Evolutionary conservation across 106 monocot species (phyloP), one percentile per base, ranked within the genome.

Genomic region (Acorus calamus): DNA sequence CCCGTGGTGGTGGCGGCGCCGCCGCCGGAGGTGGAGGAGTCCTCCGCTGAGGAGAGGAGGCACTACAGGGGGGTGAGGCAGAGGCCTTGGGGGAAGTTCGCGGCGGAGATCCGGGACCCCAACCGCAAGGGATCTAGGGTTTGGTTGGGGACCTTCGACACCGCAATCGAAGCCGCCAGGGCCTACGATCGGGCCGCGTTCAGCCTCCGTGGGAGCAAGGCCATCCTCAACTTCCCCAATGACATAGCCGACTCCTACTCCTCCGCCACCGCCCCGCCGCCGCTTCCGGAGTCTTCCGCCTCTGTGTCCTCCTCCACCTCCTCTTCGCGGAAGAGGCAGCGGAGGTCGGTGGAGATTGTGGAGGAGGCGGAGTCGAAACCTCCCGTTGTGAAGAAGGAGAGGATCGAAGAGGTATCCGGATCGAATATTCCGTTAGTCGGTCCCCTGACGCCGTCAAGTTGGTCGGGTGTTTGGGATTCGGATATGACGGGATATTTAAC

Each of bases 201-300:
- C 70, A 50, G 61, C 73, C 78, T 86, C 78, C 73, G 86, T 6
- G 81, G 86, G 0, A 61, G 73, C 71, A 86, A 76, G 60, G 86
- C 86, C 42, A 86, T 86, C 56, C 76, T 82, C 45, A 86, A 86
- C 57, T 86, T 86, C 54, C 86, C 86, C 8, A 81, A 79, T 58
- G 81, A 86, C 28, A 58, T 86, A 42, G 63, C 47, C 13, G 42
- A 28, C 69, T 46, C 42, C 41, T 13, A 5, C 12, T 46, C 11
- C 51, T 55, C 11, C n/a, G 14, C 9, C 28, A 1, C 28, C 7
- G 28, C 59, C 13, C 55, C 4, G 4, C 11, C 55, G 11, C 55
- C 4, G 2, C 55, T 2, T 55, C 13, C 13, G 13, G 11, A 10
- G 11, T 55, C 11, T 2, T 13, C 13, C 11, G 7, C 13, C 11